phyloP scores from a whole-genome alignment of 2,329 filamentous ascomycete species.

The Cladorrhinum sp. region DNA sequence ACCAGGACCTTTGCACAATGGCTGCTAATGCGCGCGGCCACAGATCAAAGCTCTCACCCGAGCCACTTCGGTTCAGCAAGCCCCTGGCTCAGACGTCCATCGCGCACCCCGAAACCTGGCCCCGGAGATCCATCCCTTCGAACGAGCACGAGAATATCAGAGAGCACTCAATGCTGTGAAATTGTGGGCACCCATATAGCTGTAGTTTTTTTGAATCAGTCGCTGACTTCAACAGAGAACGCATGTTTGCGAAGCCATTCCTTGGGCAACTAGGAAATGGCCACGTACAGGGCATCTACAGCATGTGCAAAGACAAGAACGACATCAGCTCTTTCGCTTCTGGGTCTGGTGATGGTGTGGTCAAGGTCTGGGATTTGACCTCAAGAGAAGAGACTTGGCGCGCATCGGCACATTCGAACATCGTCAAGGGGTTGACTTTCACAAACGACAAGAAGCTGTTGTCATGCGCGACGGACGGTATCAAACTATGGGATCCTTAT shows the following conservation, averaged over 20 bases:
- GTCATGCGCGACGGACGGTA: constrained; percentile 79
- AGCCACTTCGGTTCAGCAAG: constrained; percentile 30
- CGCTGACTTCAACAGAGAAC: constrained; percentile 39
- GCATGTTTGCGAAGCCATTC: constrained; percentile 61
- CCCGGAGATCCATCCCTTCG: constrained; percentile 31
- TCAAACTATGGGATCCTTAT: constrained; percentile 92
- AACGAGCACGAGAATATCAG: constrained; percentile 30
- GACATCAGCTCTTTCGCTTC: constrained; percentile 73
- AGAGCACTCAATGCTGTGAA: constrained; percentile 32
- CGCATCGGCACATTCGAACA: constrained; percentile 81
- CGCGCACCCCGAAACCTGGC: constrained; percentile 32
- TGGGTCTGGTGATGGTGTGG: constrained; percentile 84
- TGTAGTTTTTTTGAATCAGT: not conserved
- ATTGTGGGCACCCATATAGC: constrained; percentile 16
- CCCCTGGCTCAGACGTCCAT: constrained; percentile 32
- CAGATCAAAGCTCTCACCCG: constrained; percentile 35
- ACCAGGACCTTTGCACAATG: not conserved
- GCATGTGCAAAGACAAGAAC: constrained; percentile 74
- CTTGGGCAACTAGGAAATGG: constrained; percentile 82
- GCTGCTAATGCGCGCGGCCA: constrained; percentile 14
- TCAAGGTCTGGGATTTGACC: constrained; percentile 69
- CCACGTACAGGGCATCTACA: constrained; percentile 88
- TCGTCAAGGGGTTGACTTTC: constrained; percentile 90
- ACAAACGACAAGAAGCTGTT: constrained; percentile 80
- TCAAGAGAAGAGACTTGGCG: constrained; percentile 70